Evolutionary conservation across 2,329 filamentous ascomycete genomes (phyloP), one percentile per base, ranked within the genome.

Genomic region (Neopestalotiopsis sp.): DNA sequence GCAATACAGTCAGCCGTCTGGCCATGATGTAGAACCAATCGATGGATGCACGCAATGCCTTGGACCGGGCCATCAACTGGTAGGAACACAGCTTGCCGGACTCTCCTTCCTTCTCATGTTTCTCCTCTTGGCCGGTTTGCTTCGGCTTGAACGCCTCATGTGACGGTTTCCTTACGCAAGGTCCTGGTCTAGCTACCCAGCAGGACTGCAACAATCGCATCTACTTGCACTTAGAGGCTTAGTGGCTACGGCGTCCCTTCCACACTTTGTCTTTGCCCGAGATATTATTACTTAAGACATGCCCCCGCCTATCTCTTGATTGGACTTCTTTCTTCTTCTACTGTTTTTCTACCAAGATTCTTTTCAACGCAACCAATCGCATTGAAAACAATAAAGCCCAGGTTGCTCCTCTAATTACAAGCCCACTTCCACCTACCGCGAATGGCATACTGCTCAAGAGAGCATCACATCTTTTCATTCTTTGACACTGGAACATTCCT

Each of bases 191-290:
- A 57, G 59, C 57, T 66, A 65, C 61, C 34, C 68, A 67, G 64
- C 66, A n/a, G 72, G 74, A 75, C 74, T 77, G 77, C 74, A 71
- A 73, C 71, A 76, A 74, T 75, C 83, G 82, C 80, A 79, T 82
- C 78, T 78, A 87, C 84, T 84, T 87, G 85, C 85, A 85, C 85
- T 87, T 87, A 87, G 83, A 84, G 85, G 86, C 83, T 83, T 87
- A 87, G 85, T 76, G 75, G 73, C 74, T 53, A 53, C 67, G 72
- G 71, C 67, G 67, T 69, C 30, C 53, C 56, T 61, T 45, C 65
- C 65, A 61, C 65, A 34, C 56, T 40, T 7, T 67, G 65, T n/a
- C 30, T 56, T 42, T 40, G 61, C 53, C 65, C 56, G 34, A 61
- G 34, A 61, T 59, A 61, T 61, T 73, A 78, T 77, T 78, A 78